Evolutionary conservation across 2,329 filamentous ascomycete genomes (phyloP).

Genomic region (Penicillium polonicum): DNA sequence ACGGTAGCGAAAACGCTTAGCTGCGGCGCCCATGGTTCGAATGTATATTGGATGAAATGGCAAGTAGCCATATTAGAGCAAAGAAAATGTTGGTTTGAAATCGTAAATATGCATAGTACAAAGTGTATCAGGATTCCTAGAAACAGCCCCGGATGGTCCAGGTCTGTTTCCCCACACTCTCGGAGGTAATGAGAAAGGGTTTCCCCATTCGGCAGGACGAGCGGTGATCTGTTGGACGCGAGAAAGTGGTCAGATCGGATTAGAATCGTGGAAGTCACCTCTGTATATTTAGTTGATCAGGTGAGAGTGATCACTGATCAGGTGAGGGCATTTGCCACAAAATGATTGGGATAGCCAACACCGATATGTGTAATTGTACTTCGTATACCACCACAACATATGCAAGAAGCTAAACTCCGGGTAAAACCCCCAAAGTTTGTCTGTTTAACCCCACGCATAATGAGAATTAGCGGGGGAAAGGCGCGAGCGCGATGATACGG

Average conservation of each 20-base stretch:
- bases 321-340: not conserved
- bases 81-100: no score
- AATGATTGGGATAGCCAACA: not conserved
- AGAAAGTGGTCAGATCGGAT: not conserved
- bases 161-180: not conserved
- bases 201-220: not conserved
- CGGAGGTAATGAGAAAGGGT: not conserved
- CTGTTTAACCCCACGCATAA: not conserved
- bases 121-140: not conserved
- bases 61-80: not conserved
- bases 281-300: not conserved
- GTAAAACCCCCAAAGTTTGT: not conserved
- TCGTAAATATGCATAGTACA: not conserved
- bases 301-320: no score
- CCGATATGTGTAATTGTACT: not conserved
- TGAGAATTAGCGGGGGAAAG: not conserved
- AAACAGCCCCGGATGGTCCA: not conserved
- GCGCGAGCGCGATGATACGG: not conserved
- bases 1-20: not conserved
- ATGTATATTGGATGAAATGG: not conserved
- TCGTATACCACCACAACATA: not conserved
- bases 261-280: not conserved
- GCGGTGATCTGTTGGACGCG: not conserved
- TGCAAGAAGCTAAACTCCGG: not conserved
- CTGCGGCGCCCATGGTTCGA: not conserved